Conservation (phyloP, 148 eudicot genomes). For the Beta vulgaris region DNA sequence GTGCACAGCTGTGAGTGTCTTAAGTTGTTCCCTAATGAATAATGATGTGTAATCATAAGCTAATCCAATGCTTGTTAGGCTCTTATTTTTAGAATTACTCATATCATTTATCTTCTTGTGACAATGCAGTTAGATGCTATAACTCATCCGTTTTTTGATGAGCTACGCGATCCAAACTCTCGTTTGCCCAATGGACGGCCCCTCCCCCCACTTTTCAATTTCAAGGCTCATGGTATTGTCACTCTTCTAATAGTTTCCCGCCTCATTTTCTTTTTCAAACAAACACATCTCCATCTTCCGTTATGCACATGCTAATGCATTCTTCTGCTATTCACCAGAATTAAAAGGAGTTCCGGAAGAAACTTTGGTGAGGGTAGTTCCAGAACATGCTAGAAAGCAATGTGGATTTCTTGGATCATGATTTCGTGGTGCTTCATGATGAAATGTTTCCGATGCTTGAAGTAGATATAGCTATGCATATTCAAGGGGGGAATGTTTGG, state of each 20-base stretch:
- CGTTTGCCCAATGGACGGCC: constrained; percentile 75
- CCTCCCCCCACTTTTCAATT: constrained; percentile 81
- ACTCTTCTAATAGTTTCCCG: too few relatives aligned
- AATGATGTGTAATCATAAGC: not conserved
- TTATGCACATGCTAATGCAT: not conserved
- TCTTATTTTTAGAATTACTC: not conserved
- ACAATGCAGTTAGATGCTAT: constrained; percentile 59
- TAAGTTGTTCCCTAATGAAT: not conserved
- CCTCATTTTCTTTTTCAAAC: too few relatives aligned
- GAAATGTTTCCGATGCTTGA: constrained; percentile 3
- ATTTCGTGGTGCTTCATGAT: constrained; percentile 3
- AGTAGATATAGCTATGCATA: constrained; percentile 24
- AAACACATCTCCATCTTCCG: too few relatives aligned
- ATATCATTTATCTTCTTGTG: not conserved
- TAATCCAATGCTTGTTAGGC: not conserved
- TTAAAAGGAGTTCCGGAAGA: constrained; percentile 63
- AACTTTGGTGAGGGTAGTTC: constrained; percentile 53
- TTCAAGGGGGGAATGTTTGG: constrained; percentile 11
- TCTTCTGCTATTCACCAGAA: constrained; percentile 42
- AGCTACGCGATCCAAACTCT: constrained; percentile 72
- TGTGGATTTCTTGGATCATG: constrained; percentile 42
- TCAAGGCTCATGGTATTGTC: constrained; percentile 65
- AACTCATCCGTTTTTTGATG: constrained; percentile 74
- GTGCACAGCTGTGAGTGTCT: constrained; percentile 69
- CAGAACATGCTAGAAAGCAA: constrained; percentile 82